Conservation (phyloP, 371 early-diverging fungal genomes). For the Mucor saturninus region DNA sequence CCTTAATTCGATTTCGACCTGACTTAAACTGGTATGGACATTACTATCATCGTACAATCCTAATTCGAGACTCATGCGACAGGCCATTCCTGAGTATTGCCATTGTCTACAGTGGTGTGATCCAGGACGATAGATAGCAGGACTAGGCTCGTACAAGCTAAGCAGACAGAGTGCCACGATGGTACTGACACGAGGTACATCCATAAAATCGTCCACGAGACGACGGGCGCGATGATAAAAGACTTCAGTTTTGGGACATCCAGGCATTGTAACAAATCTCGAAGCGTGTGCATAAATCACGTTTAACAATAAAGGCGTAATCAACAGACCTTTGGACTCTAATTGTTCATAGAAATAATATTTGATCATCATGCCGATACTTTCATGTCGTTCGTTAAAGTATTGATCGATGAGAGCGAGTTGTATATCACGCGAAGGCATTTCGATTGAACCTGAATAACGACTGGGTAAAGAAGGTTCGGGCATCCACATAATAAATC, state of each 20-base stretch:
- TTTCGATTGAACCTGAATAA: slow-evolving; percentile 37
- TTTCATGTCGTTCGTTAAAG: slow-evolving; percentile 28
- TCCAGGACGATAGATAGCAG: slow-evolving; percentile 21
- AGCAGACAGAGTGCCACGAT: slow-evolving; percentile 28
- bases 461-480: slow-evolving; percentile 37
- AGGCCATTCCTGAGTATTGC: slow-evolving; percentile 41
- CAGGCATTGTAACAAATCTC: slow-evolving; percentile 8
- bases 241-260: slow-evolving; percentile 23
- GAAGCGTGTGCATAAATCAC: slow-evolving; percentile 35
- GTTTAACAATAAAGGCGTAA: slow-evolving; percentile 33
- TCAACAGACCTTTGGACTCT: slow-evolving; percentile 23
- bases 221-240: slow-evolving; percentile 29
- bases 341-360: slow-evolving; percentile 27
- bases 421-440: slow-evolving; percentile 41
- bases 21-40: slow-evolving; percentile 9
- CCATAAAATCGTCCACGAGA: slow-evolving; percentile 33
- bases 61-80: slow-evolving; percentile 37
- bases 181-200: slow-evolving; percentile 35
- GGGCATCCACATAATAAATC: slow-evolving; percentile 27
- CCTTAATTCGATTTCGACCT: slow-evolving; percentile 24
- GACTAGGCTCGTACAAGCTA: slow-evolving; percentile 29
- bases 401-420: slow-evolving; percentile 37
- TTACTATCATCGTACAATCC: slow-evolving; percentile 29
- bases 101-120: slow-evolving; percentile 28
- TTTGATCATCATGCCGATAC: slow-evolving; percentile 19